A percentile compares a stretch with the other conserved stretches of the same genome.
These are phyloP conservation scores for Pythium phragmitis DNA, from an alignment of 352 stramenopile genomes.

Conservation along the genomic window DNA sequence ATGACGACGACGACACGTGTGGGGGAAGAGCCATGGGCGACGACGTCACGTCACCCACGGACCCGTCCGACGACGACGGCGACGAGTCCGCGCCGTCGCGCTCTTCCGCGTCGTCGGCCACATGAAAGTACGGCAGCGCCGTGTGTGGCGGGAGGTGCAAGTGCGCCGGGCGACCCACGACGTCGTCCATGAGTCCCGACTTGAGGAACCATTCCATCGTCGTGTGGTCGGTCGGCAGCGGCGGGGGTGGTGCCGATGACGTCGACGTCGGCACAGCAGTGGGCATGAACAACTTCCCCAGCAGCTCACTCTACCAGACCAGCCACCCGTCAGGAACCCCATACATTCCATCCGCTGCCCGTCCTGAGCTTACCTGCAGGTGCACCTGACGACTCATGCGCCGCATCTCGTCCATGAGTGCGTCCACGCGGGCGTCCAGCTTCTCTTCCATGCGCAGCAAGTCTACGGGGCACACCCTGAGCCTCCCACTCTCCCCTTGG, in stretches of 20 bases:
- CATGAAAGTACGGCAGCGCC: conserved; percentile 49
- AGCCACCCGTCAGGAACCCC: neutral
- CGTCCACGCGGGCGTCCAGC: conserved; percentile 51
- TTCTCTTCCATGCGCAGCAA: conserved; percentile 60
- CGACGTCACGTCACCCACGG: conserved; percentile 33
- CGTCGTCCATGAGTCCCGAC: conserved; percentile 47
- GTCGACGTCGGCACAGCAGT: conserved; percentile 23
- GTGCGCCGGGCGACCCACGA: conserved; percentile 5
- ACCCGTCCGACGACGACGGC: conserved; percentile 35
- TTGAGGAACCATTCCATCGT: conserved; percentile 70
- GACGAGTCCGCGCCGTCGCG: conserved; percentile 28
- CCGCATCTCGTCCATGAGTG: conserved; percentile 47
- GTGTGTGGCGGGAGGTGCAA: conserved; percentile 17
- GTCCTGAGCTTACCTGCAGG: conserved; percentile 42
- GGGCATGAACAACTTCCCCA: conserved; percentile 42
- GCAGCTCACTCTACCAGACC: conserved; percentile 40
- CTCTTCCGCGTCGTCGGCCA: conserved; percentile 45
- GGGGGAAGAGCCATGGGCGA: conserved; percentile 4
- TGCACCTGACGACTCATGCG: conserved; percentile 61
- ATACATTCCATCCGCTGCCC: neutral
- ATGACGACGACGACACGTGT: conserved; percentile 1
- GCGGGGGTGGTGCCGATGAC: conserved; percentile 16
- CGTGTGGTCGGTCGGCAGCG: conserved; percentile 29
- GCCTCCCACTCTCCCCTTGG: neutral
- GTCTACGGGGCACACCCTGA: conserved; percentile 33